These are phyloP conservation scores for Henckelia pumila DNA, from an alignment of 257 asterid species.

Conservation along the genomic window DNA sequence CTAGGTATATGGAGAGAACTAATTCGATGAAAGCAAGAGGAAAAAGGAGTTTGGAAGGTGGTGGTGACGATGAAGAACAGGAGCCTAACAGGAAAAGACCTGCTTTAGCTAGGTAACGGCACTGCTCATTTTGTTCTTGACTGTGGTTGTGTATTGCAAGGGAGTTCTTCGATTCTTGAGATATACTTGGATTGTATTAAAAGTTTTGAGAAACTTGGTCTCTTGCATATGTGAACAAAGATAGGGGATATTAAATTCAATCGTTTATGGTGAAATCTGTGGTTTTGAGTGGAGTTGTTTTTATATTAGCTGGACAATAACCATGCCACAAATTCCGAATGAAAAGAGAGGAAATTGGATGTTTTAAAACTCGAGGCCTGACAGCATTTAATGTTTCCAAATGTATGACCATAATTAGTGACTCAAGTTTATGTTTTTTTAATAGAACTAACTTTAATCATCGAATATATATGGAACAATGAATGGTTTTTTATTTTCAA, in stretches of 20 bases:
- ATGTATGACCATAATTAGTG: too few relatives aligned
- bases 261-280: not conserved
- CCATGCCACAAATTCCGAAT: not conserved
- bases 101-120: constrained; percentile 45
- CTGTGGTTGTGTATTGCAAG: not conserved
- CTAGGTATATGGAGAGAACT: constrained; percentile 80
- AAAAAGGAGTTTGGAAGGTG: constrained; percentile 77
- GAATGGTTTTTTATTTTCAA: too few relatives aligned
- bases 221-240: not conserved
- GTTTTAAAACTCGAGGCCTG: too few relatives aligned
- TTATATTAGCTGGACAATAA: not conserved
- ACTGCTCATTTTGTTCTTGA: not conserved
- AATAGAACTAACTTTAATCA: too few relatives aligned
- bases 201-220: not conserved
- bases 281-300: not conserved
- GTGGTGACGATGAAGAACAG: constrained; percentile 63
- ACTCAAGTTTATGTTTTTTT: too few relatives aligned
- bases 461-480: too few relatives aligned
- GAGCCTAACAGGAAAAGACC: constrained; percentile 49
- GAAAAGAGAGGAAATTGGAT: not conserved
- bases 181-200: not conserved
- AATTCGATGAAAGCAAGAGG: constrained; percentile 69
- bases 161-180: not conserved
- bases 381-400: too few relatives aligned
- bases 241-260: not conserved